A percentile compares a stretch with the other conserved stretches of the same genome.
phyloP scores from a whole-genome alignment of 768 basidiomycete species.

The Pleurotus citrinopileatus region DNA sequence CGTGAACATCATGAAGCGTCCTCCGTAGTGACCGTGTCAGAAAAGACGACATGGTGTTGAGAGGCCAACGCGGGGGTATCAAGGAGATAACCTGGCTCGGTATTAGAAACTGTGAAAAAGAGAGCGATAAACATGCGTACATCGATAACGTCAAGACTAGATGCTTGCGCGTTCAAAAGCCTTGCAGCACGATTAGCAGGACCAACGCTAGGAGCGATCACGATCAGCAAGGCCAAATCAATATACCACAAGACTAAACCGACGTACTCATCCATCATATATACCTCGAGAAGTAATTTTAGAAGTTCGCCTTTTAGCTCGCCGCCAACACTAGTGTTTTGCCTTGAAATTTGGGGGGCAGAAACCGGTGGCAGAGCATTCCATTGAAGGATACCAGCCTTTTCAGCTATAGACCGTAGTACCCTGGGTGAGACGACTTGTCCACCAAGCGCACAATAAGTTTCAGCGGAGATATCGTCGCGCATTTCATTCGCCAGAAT shows the following conservation, averaged over 20 bases:
- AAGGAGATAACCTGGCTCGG: slow-evolving; percentile 52
- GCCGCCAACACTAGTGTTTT: slow-evolving; percentile 40
- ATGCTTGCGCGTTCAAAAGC: slow-evolving; percentile 77
- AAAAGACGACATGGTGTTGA: slow-evolving; percentile 72
- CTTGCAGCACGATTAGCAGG: slow-evolving; percentile 59
- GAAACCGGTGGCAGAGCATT: slow-evolving; percentile 32
- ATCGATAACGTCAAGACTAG: slow-evolving; percentile 73
- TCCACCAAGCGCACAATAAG: slow-evolving; percentile 82
- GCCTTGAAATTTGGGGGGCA: slow-evolving; percentile 22
- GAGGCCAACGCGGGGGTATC: slow-evolving; percentile 75
- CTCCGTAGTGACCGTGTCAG: slow-evolving; percentile 76
- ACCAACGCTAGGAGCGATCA: slow-evolving; percentile 35
- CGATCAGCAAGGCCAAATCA: not conserved
- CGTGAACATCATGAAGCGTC: slow-evolving; percentile 65
- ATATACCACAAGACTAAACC: slow-evolving; percentile 4
- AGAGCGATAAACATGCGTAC: slow-evolving; percentile 40
- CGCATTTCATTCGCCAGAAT: slow-evolving; percentile 66
- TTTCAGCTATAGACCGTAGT: slow-evolving; percentile 50
- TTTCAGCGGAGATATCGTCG: slow-evolving; percentile 78
- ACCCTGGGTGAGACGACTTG: slow-evolving; percentile 63
- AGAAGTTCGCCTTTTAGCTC: slow-evolving; percentile 56
- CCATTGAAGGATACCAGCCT: slow-evolving; percentile 50
- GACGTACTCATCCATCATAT: slow-evolving; percentile 74
- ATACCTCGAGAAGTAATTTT: slow-evolving; percentile 73
- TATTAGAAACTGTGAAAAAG: slow-evolving; percentile 1